A percentile compares a stretch with the other conserved stretches of the same genome.
phyloP scores from a whole-genome alignment of 2,329 filamentous ascomycete genomes.

The Pseudocercospora pini-densiflorae region DNA sequence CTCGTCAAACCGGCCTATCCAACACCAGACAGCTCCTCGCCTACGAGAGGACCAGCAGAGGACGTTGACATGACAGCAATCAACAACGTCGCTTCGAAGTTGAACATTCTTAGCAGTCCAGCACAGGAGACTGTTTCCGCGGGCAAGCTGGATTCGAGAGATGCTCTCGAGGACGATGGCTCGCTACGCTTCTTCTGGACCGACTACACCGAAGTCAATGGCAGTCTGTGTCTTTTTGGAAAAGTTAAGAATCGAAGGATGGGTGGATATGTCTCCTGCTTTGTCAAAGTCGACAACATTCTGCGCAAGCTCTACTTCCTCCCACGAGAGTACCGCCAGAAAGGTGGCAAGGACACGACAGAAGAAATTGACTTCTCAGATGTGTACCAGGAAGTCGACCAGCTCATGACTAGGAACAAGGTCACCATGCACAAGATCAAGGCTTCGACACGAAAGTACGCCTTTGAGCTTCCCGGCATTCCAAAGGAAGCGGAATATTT shows the following conservation, averaged over 20 bases:
- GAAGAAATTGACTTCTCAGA: constrained; percentile 85
- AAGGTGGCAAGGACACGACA: constrained; percentile 68
- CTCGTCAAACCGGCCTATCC: constrained; percentile 69
- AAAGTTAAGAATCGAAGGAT: constrained; percentile 92
- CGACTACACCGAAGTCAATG: constrained; percentile 91
- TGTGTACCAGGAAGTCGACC: constrained; percentile 87
- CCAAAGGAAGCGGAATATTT: constrained; percentile 90
- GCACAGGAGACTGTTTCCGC: constrained; percentile 67
- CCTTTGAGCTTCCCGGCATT: constrained; percentile 86
- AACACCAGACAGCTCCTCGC: constrained; percentile 77
- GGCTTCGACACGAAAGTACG: constrained; percentile 85
- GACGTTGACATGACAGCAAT: constrained; percentile 76
- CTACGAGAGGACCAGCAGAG: constrained; percentile 63
- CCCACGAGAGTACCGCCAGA: constrained; percentile 69
- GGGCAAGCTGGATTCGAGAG: constrained; percentile 80
- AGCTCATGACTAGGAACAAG: constrained; percentile 82
- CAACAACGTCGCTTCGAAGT: constrained; percentile 82
- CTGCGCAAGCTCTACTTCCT: constrained; percentile 91
- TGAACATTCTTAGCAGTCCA: constrained; percentile 83
- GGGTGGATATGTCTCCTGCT: constrained; percentile 82
- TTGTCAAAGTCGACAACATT: constrained; percentile 95
- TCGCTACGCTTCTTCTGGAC: constrained; percentile 96
- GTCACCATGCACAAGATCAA: constrained; percentile 95
- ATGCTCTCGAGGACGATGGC: constrained; percentile 92
- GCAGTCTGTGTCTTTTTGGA: constrained; percentile 90